These are phyloP conservation scores for Paecilomyces sp. DNA, from an alignment of 2,329 filamentous ascomycete species.

Conservation along the genomic window DNA sequence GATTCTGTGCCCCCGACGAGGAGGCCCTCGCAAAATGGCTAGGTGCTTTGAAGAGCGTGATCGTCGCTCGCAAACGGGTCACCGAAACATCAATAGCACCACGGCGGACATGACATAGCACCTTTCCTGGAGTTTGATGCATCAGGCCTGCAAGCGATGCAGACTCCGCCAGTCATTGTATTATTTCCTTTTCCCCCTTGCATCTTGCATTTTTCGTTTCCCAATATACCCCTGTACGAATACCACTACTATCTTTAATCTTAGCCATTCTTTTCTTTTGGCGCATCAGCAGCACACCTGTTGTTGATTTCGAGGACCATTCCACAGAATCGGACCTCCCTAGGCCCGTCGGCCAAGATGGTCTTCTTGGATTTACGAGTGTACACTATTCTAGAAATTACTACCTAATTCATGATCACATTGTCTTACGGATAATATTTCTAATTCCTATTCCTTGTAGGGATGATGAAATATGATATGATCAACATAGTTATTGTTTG, in stretches of 20 bases:
- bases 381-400: not conserved
- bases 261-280: conserved; percentile 3
- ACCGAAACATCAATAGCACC: conserved; percentile 14
- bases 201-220: conserved; percentile 2
- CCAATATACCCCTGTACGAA: conserved; percentile 8
- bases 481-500: too few relatives aligned
- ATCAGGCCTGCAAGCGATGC: not conserved
- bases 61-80: conserved; percentile 28
- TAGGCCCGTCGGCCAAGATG: not conserved
- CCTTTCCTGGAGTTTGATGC: not conserved
- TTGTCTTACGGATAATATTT: not conserved
- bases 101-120: not conserved
- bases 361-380: not conserved
- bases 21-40: conserved; percentile 77
- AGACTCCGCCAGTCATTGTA: not conserved
- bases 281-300: not conserved
- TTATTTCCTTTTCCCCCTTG: not conserved
- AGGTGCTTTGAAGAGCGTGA: conserved; percentile 76
- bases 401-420: not conserved
- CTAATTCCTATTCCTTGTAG: too few relatives aligned
- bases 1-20: conserved; percentile 72
- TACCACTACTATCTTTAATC: not conserved
- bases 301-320: not conserved
- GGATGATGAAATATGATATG: too few relatives aligned
- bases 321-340: not conserved